These are phyloP conservation scores for Populus hybrid DNA, from an alignment of 441 rosid species.

Conservation along the genomic window DNA sequence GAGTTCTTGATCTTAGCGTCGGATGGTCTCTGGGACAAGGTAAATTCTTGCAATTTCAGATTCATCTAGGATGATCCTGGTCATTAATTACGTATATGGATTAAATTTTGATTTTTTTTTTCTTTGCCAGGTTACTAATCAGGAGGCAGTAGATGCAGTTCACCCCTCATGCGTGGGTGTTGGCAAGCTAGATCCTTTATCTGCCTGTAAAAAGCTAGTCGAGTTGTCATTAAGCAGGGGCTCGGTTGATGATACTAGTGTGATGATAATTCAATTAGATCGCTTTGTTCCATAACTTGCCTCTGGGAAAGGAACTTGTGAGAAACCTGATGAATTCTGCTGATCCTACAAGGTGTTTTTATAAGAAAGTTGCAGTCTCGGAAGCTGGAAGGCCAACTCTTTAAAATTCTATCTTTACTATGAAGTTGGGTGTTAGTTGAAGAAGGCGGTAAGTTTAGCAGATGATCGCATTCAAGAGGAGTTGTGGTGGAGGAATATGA, in stretches of 20 bases:
- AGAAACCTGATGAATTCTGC: neutral
- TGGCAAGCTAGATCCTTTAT: conserved; percentile 37
- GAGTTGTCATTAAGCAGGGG: conserved; percentile 69
- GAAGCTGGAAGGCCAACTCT: neutral
- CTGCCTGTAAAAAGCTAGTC: conserved; percentile 70
- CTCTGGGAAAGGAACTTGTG: neutral
- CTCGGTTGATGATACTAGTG: conserved; percentile 66
- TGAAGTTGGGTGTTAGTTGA: neutral
- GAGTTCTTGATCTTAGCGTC: conserved; percentile 94
- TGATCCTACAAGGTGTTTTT: neutral
- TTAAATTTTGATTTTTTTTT: neutral
- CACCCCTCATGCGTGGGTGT: conserved; percentile 45
- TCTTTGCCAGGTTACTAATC: conserved; percentile 63
- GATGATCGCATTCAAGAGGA: neutral
- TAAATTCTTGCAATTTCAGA: conserved; percentile 18
- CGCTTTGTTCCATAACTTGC: neutral
- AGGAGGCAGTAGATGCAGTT: conserved; percentile 84
- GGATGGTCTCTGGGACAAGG: conserved; percentile 98
- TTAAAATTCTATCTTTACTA: neutral
- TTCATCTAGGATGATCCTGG: neutral
- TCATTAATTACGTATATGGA: neutral
- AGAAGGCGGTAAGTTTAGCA: neutral
- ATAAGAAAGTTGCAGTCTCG: neutral
- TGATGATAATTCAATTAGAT: conserved; percentile 55
- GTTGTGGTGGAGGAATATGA: neutral